Evolutionary conservation across 2,329 filamentous ascomycete genomes (phyloP), one percentile per base, ranked within the genome.

Genomic region (Dactylellina sp.): DNA sequence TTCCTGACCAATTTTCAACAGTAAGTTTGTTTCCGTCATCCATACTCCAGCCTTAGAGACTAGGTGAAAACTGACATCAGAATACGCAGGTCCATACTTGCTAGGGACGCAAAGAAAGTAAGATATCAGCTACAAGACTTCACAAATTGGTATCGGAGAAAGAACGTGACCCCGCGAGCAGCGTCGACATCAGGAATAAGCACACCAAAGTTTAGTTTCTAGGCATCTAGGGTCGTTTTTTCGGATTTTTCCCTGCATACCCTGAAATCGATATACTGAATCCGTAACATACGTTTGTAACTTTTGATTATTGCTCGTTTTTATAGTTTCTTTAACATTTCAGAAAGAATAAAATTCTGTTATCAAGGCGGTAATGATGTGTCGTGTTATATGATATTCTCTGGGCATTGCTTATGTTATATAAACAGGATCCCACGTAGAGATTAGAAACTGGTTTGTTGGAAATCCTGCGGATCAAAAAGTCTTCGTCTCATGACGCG

Each of bases 81-180:
- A 32, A 32, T 44, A 39, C 11, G 40, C 28, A 78, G 77, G 20
- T 77, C 78, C 7, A 76, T 78, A 9, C 50, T 75, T n/a, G 56
- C 56, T 16, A 72, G 75, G 22, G 77, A 79, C 57, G 76, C 71
- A 56, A 77, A 77, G 56, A 78, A 78, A 49, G 77, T 79, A 32
- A 72, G 78, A 42, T 79, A 79, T 60, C 77, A 78, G 18, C 85
- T 99, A 66, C 95, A 98, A 82, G 96, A 99, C 82, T 99, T 99
- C 80, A 98, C 95, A 22, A 96, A 94, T 80, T 91, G 89, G 28
- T 99, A 99, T 81, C 88, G 96, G 56, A 86, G 96, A 79, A 87
- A 96, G 75, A 97, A 99, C 79, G 91, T 99, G 50, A 94, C 95
- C n/a, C 95, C 95, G 5, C 85, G 94, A 74, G 94, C 71, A 11